Percentiles rank a stretch among this genome's conserved stretches.
Conservation (phyloP, 176 grass and related monocot genomes). For the Paspalum notatum region DNA sequence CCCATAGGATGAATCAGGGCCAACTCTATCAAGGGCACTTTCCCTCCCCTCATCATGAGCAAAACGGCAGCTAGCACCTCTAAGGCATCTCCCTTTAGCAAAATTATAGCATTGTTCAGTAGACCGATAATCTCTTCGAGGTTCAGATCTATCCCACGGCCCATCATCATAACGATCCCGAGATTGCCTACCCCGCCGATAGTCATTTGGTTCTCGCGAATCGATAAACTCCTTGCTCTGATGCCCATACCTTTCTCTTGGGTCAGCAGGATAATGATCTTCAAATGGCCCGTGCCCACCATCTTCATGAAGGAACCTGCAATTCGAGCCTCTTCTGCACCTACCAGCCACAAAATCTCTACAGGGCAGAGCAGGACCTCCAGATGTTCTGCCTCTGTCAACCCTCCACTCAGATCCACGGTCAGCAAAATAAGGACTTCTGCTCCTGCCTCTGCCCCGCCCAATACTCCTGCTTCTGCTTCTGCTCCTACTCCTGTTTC, state of each 20-base stretch:
- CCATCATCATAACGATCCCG: slow-evolving; percentile 65
- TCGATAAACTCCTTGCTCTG: slow-evolving; percentile 63
- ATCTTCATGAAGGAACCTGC: slow-evolving; percentile 88
- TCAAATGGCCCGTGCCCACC: slow-evolving; percentile 55
- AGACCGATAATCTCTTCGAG: slow-evolving; percentile 51
- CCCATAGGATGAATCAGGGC: slow-evolving; percentile 63
- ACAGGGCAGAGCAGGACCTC: slow-evolving; percentile 59
- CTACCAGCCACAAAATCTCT: slow-evolving; percentile 87
- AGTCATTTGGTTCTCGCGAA: slow-evolving; percentile 68
- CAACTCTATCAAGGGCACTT: slow-evolving; percentile 51
- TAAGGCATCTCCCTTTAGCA: slow-evolving; percentile 77
- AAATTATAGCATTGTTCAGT: slow-evolving; percentile 81
- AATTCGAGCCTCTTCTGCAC: slow-evolving; percentile 79
- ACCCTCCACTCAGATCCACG: slow-evolving; percentile 61
- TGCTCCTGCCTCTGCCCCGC: slow-evolving; percentile 53
- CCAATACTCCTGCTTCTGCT: slow-evolving; percentile 64
- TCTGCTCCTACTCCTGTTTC: slow-evolving; percentile 55
- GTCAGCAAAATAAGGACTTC: slow-evolving; percentile 69
- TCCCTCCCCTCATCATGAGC: slow-evolving; percentile 67
- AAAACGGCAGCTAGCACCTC: slow-evolving; percentile 72
- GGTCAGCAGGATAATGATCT: slow-evolving; percentile 47
- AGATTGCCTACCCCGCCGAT: slow-evolving; percentile 50
- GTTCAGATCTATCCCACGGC: slow-evolving; percentile 64
- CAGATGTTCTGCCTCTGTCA: slow-evolving; percentile 61
- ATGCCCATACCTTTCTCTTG: slow-evolving; percentile 58